phyloP scores from a whole-genome alignment of 805 yeast genomes.

The Lachancea sp. region DNA sequence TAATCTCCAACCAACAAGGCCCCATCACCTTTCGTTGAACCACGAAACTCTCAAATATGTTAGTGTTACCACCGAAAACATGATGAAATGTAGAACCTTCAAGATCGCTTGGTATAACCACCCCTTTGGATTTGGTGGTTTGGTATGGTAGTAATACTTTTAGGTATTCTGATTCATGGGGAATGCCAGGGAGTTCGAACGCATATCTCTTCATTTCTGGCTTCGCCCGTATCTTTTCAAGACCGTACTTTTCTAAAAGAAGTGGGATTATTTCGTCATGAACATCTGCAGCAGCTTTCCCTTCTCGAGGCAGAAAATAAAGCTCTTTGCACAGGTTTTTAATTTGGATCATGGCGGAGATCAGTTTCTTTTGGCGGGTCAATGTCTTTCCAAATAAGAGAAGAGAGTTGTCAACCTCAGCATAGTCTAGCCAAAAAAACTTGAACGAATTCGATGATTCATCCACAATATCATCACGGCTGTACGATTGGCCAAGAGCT shows the following conservation, averaged over 20 bases:
- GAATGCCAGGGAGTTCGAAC: slow-evolving; percentile 76
- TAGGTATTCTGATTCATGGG: slow-evolving; percentile 69
- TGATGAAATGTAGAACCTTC: slow-evolving; percentile 71
- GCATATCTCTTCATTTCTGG: slow-evolving; percentile 76
- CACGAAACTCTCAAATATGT: slow-evolving; percentile 79
- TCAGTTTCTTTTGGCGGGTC: slow-evolving; percentile 49
- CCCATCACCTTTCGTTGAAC: slow-evolving; percentile 85
- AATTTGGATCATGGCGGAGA: slow-evolving; percentile 73
- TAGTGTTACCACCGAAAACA: slow-evolving; percentile 72
- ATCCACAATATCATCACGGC: slow-evolving; percentile 30
- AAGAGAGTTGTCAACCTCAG: slow-evolving; percentile 65
- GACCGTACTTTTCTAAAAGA: slow-evolving; percentile 54
- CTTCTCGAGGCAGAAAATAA: slow-evolving; percentile 66
- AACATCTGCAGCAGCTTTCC: slow-evolving; percentile 57
- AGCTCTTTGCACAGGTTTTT: slow-evolving; percentile 64
- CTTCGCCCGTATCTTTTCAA: slow-evolving; percentile 59
- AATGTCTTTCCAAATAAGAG: slow-evolving; percentile 76
- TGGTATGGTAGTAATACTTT: slow-evolving; percentile 71
- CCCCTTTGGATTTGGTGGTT: slow-evolving; percentile 47
- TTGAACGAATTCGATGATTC: slow-evolving; percentile 46
- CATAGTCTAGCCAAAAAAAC: slow-evolving; percentile 87
- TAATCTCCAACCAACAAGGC: slow-evolving; percentile 89
- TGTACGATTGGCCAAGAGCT: slow-evolving; percentile 16
- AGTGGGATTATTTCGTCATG: slow-evolving; percentile 70
- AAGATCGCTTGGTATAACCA: slow-evolving; percentile 52